A percentile compares a stretch with the other conserved stretches of the same genome.
phyloP scores from a whole-genome alignment of 192 early-diverging fungal species.

The Entrophospora sp. region DNA sequence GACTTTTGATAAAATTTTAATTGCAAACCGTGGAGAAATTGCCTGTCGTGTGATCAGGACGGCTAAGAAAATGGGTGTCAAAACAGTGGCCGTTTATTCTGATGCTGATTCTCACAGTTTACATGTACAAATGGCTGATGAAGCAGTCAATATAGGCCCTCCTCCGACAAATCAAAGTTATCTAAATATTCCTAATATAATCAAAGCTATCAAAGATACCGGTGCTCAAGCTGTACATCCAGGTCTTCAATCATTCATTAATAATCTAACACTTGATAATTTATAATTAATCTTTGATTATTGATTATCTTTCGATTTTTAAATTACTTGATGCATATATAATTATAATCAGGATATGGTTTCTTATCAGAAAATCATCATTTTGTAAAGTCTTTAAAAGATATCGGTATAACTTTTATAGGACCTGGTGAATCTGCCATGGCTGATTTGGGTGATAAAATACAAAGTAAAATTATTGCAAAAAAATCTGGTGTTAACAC shows the following conservation, averaged over 20 bases:
- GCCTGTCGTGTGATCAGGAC: slow-evolving; percentile 75
- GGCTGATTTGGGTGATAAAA: slow-evolving; percentile 76
- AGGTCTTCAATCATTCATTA: no score
- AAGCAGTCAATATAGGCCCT: slow-evolving; percentile 76
- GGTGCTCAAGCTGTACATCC: slow-evolving; percentile 91
- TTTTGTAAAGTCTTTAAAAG: slow-evolving; percentile 70
- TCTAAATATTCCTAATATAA: slow-evolving; percentile 69
- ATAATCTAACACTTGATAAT: no score
- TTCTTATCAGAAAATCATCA: slow-evolving; percentile 83
- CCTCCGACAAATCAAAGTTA: slow-evolving; percentile 74
- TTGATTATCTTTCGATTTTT: background rate
- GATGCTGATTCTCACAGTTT: slow-evolving; percentile 82
- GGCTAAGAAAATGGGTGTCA: slow-evolving; percentile 82
- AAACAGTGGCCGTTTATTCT: slow-evolving; percentile 88
- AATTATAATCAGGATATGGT: slow-evolving; percentile 54
- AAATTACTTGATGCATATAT: slow-evolving; percentile 15
- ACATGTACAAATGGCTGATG: slow-evolving; percentile 81
- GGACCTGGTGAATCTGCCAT: slow-evolving; percentile 60
- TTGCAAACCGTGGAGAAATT: slow-evolving; percentile 90
- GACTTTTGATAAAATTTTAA: slow-evolving; percentile 92
- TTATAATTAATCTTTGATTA: background rate
- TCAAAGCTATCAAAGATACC: slow-evolving; percentile 61
- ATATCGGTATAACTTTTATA: slow-evolving; percentile 64
- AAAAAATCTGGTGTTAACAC: slow-evolving; percentile 61
- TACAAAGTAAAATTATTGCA: slow-evolving; percentile 70